Percentiles rank a stretch among this genome's conserved stretches.
Evolutionary conservation across 2,329 filamentous ascomycete species (phyloP).

Genomic region (Apiospora rasikravindrae): DNA sequence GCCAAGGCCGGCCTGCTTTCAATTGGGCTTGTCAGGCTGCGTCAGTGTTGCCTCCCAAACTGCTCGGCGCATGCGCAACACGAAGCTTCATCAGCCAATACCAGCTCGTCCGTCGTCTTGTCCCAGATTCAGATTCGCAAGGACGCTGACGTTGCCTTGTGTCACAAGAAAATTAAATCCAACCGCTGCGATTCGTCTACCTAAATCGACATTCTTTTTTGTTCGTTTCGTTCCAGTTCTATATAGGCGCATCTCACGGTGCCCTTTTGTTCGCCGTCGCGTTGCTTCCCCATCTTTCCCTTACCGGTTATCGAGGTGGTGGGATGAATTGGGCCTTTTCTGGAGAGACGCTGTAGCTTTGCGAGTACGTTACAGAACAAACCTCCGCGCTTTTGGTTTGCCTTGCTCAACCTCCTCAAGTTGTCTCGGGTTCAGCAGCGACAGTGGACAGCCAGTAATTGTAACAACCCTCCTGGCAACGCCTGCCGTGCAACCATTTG

Average conservation of each 20-base stretch:
- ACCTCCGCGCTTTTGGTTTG: neutral
- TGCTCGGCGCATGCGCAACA: slow-evolving; percentile 22
- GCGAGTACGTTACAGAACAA: neutral
- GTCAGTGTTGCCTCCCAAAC: slow-evolving; percentile 19
- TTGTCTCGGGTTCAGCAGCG: neutral
- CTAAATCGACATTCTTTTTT: neutral
- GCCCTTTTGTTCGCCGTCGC: neutral
- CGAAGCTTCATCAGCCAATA: neutral
- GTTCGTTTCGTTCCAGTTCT: neutral
- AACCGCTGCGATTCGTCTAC: neutral
- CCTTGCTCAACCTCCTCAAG: neutral
- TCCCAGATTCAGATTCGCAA: slow-evolving; percentile 17
- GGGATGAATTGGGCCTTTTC: slow-evolving; percentile 3
- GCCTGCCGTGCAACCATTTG: slow-evolving; percentile 21
- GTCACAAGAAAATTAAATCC: neutral
- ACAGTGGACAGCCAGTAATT: neutral
- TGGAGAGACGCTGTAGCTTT: slow-evolving; percentile 1
- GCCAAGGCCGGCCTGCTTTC: neutral
- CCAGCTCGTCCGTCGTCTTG: neutral
- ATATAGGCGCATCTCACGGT: neutral
- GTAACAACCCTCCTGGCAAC: neutral
- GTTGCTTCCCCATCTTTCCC: neutral
- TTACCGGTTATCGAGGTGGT: neutral
- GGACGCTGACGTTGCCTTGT: slow-evolving; percentile 23
- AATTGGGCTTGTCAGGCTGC: slow-evolving; percentile 20